Evolutionary conservation across 2,329 filamentous ascomycete genomes (phyloP).

Genomic region (Botrytis paeoniae): DNA sequence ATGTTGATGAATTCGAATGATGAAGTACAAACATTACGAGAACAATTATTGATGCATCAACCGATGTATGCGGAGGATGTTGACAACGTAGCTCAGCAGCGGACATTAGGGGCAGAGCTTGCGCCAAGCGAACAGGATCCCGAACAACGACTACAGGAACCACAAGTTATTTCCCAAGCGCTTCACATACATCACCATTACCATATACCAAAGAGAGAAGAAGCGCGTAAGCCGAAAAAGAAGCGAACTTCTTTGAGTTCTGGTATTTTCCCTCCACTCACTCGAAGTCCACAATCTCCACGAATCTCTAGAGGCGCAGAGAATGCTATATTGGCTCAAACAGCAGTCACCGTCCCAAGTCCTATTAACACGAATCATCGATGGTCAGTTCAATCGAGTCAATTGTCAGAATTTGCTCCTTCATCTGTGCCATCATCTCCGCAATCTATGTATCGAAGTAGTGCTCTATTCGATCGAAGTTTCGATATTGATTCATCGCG

Average conservation of each 20-base stretch:
- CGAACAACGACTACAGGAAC: constrained; percentile 22
- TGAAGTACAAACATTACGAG: constrained; percentile 82
- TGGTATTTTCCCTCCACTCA: constrained; percentile 57
- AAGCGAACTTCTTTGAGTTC: constrained; percentile 64
- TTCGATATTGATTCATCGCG: constrained; percentile 62
- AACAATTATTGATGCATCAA: constrained; percentile 78
- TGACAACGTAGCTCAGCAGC: constrained; percentile 41
- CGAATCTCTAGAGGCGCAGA: constrained; percentile 35
- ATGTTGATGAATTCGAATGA: constrained; percentile 90
- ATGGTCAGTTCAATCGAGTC: constrained; percentile 63
- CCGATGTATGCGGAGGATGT: constrained; percentile 50
- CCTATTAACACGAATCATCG: constrained; percentile 49
- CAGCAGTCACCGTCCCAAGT: constrained; percentile 50
- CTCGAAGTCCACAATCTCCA: constrained; percentile 42
- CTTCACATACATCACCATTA: constrained; percentile 95
- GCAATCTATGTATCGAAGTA: constrained; percentile 66
- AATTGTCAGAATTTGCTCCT: constrained; percentile 60
- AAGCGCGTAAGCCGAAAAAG: constrained; percentile 65
- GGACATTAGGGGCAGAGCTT: constrained; percentile 70
- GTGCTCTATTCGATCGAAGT: constrained; percentile 74
- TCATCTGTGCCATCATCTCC: constrained; percentile 83
- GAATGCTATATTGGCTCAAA: constrained; percentile 44
- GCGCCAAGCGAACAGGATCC: constrained; percentile 45
- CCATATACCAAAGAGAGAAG: constrained; percentile 64
- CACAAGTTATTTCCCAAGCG: constrained; percentile 58